Evolutionary conservation across 2,329 filamentous ascomycete species (phyloP), one percentile per base, ranked within the genome.

Genomic region (Mariannaea sp.): DNA sequence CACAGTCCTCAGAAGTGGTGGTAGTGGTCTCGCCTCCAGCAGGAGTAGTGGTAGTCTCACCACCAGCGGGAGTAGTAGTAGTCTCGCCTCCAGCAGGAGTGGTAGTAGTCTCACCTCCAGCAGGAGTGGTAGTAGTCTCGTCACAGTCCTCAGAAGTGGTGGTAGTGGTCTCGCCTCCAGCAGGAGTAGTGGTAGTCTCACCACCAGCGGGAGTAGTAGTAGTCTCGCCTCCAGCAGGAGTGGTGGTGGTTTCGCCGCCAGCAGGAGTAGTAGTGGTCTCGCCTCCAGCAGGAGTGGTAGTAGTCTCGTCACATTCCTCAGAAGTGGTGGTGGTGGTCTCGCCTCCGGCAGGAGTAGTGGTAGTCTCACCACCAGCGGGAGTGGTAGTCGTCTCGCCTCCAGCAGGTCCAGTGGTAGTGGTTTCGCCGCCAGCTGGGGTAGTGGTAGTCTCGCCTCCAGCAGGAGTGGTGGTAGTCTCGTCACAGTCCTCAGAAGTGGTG

Each of bases 161-260:
- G 12, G 45, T 32, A 17, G 16, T 44, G 12, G 51, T 48, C 12
- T 27, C 24, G 16, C 32, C 43, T 17, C 32, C 50, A 20, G 20
- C 44, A n/a, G 13, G 17, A 14, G 22, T 41, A 8, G 45, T 54
- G 17, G 47, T 38, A 16, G 38, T 38, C 2, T 55, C 53, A 17
- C 39, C 53, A 8, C 55, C 47, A 32, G 48, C 16, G n/a, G 32
- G 6, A 27, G 51, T 27, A 20, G 26, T 53, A 17, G 50, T 51
- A 13, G 50, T 26, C 26, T 50, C 51, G 1, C 47, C 30, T 7
- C 19, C 19, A 13, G 5, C 8, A 8, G 22, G 22, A 24, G 22
- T 24, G 22, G 22, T n/a, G 9, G 44, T 55, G n/a, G 52, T 56
- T 12, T 17, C 49, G 12, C 56, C 46, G 10, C 35, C 24, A 12